Base-by-base conservation (phyloP, 352 stramenopile genomes). In the Thraustochytrium striatum region DNA sequence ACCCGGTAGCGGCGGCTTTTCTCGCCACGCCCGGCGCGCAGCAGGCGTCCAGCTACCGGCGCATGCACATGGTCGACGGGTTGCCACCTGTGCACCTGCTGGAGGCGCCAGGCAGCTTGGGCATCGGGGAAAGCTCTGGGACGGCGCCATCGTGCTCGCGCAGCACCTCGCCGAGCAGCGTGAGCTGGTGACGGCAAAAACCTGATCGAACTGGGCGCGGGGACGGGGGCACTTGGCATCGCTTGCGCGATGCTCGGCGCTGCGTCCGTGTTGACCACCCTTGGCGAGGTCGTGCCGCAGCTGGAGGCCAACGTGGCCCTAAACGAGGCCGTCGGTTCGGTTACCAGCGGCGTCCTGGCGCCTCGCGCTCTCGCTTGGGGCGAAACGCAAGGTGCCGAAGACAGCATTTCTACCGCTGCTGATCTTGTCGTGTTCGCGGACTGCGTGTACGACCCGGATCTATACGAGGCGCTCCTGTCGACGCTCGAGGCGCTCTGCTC, bases 111-210 rank as follows among this genome's bases (percentile, higher is more conserved):
- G 43, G 41, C 19, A 25, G 30, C 5, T 38, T 75, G 43, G 65
- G 65, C 2, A 75, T 75, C 25, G 65, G 2, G 65, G 65, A 7
- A 75, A 75, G 65, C 65, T 75, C 7, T 75, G 65, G 65, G 65
- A 75, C 65, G 43, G 32, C 21, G 65, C 65, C 13, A 8, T 30
- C 30, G 32, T 62, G 32, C 44, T 75, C 43, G 39, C 30, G 2
- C 32, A 47, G 32, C 41, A 43, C n/a, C 19, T n/a, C 25, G 65
- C 19, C 9, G 16, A 28, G n/a, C 52, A 35, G 21, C 33, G 9
- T 9, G n/a, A 68, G 28, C 52, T 75, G 13, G 41, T 75, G 5
- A 19, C 11, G 65, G 65, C 1, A 30, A 38, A 3, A 30, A 43
- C 21, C 21, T 58, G 9, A 21, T 75, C 0, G 65, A 75, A 32